phyloP scores from a whole-genome alignment of 2,329 filamentous ascomycete species.

The Clonostachys sp. region DNA sequence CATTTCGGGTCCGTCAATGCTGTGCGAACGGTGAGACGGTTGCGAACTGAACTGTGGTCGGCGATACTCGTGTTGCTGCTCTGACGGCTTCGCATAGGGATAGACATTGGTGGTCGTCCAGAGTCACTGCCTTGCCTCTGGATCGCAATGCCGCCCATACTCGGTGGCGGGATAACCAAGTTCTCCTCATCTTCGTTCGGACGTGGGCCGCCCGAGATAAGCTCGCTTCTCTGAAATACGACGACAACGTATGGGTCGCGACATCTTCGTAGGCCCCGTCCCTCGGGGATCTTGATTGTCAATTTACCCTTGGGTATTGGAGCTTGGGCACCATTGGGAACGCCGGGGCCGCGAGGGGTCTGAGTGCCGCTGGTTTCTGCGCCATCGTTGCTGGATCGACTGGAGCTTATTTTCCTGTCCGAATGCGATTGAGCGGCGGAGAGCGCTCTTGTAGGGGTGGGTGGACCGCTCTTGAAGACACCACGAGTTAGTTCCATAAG shows the following conservation, averaged over 20 bases:
- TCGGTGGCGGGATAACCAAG: constrained; percentile 38
- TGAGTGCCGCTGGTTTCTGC: constrained; percentile 45
- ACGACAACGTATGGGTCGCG: constrained; percentile 93
- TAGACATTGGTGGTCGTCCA: constrained; percentile 79
- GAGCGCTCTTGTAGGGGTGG: constrained; percentile 83
- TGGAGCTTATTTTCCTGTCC: constrained; percentile 34
- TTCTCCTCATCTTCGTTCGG: constrained; percentile 57
- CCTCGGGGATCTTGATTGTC: constrained; percentile 83
- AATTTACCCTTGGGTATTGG: constrained; percentile 80
- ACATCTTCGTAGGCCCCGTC: constrained; percentile 74
- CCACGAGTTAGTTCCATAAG: constrained; percentile 85
- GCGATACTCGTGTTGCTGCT: constrained; percentile 88
- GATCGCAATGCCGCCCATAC: constrained; percentile 52
- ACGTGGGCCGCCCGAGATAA: constrained; percentile 84
- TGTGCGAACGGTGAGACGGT: constrained; percentile 35
- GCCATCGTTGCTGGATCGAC: constrained; percentile 32
- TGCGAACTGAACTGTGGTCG: constrained; percentile 57
- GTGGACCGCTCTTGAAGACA: constrained; percentile 81
- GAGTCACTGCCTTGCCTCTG: constrained; percentile 74
- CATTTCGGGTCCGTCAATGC: constrained; percentile 81
- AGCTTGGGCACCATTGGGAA: constrained; percentile 49
- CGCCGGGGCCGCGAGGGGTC: constrained; percentile 39
- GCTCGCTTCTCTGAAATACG: constrained; percentile 94
- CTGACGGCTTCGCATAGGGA: constrained; percentile 94
- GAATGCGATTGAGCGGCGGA: constrained; percentile 56